These are phyloP conservation scores for Rubus idaeus DNA, from an alignment of 306 rosid genomes.

Conservation along the genomic window DNA sequence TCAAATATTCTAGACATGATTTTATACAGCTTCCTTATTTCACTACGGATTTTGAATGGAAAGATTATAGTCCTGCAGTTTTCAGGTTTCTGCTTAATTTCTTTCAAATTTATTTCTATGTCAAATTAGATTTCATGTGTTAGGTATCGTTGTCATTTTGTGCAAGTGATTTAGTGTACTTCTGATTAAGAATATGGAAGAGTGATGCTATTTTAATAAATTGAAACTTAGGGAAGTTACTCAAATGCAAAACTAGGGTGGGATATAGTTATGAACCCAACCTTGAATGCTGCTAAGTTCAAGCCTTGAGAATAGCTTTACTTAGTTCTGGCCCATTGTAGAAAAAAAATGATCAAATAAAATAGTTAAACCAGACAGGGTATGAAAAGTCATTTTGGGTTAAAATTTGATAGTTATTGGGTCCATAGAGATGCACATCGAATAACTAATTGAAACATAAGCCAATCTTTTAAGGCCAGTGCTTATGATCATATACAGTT, in stretches of 20 bases:
- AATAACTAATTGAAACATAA: not conserved
- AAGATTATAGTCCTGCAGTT: conserved; percentile 43
- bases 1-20: conserved; percentile 20
- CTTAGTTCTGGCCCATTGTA: not conserved
- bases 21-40: conserved; percentile 11
- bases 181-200: not conserved
- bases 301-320: not conserved
- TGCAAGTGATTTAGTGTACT: not conserved
- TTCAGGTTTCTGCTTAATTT: conserved; percentile 35
- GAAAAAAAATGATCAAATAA: not conserved
- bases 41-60: conserved; percentile 37
- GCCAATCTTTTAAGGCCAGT: not conserved
- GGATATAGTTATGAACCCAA: not conserved
- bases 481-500: not conserved
- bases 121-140: not conserved
- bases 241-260: not conserved
- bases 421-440: not conserved
- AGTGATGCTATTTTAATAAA: not conserved
- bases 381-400: not conserved
- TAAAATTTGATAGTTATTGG: not conserved
- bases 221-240: not conserved
- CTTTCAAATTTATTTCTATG: not conserved
- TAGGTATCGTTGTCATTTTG: not conserved
- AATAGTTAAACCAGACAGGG: not conserved
- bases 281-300: not conserved